A percentile compares a stretch with the other conserved stretches of the same genome.
phyloP scores from a whole-genome alignment of 257 asterid species.

The Rehmannia glutinosa region DNA sequence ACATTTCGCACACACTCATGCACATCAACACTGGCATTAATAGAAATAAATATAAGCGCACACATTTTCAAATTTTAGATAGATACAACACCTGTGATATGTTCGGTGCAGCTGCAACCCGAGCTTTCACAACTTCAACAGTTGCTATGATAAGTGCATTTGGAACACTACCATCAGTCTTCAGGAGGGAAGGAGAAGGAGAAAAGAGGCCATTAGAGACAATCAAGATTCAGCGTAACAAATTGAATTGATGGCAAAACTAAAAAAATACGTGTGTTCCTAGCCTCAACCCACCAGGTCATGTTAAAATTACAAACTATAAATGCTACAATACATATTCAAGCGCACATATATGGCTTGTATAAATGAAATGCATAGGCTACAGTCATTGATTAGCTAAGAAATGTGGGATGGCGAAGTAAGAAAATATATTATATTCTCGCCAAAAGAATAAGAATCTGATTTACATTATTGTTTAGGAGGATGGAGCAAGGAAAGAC shows the following conservation, averaged over 20 bases:
- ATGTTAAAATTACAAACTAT: background rate
- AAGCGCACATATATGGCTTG: background rate
- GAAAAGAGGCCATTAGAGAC: conserved; percentile 2
- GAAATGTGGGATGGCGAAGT: background rate
- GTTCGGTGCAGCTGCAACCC: conserved; percentile 95
- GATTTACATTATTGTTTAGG: background rate
- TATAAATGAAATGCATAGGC: background rate
- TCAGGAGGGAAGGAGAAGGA: conserved; percentile 7
- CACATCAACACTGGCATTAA: background rate
- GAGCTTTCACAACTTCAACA: conserved; percentile 75
- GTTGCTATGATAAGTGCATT: conserved; percentile 93
- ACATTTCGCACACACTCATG: background rate
- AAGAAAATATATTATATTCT: background rate
- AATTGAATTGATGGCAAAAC: background rate
- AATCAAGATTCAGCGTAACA: conserved; percentile 6
- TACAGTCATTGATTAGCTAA: background rate
- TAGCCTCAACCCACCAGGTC: background rate
- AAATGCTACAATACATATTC: background rate
- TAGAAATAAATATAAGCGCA: background rate
- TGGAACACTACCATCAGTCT: conserved; percentile 97
- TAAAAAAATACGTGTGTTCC: background rate
- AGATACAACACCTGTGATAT: conserved; percentile 61
- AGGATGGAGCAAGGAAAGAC: background rate
- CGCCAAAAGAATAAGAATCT: background rate
- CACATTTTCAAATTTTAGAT: background rate